Evolutionary conservation across 768 basidiomycete genomes (phyloP).

Genomic region (Rhodotorula graminis): DNA sequence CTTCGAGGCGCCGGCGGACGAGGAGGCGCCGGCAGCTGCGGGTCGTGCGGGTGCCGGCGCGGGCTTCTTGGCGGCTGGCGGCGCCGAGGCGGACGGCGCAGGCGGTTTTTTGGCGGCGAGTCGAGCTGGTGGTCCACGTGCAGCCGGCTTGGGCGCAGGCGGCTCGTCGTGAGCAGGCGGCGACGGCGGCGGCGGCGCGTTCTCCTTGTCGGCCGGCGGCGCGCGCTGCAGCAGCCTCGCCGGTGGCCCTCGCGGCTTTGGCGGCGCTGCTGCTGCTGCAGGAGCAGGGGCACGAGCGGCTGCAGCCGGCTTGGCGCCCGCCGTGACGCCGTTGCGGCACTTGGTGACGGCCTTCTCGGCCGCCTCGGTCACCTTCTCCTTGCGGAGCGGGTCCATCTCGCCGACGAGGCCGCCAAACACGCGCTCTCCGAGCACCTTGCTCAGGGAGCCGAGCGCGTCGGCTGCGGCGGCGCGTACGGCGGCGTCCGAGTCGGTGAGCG

Average conservation of each 20-base stretch:
- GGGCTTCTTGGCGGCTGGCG: slow-evolving; percentile 29
- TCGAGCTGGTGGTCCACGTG: slow-evolving; percentile 9
- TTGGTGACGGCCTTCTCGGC: slow-evolving; percentile 88
- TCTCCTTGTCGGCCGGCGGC: slow-evolving; percentile 2
- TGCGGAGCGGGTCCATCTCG: slow-evolving; percentile 74
- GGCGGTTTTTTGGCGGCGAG: slow-evolving; percentile 55
- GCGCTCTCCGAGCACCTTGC: slow-evolving; percentile 95
- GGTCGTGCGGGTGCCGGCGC: slow-evolving; percentile 42
- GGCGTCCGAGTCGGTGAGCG: slow-evolving; percentile 83
- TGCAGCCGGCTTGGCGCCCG: slow-evolving; percentile 9
- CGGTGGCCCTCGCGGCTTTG: not conserved
- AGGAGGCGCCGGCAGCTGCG: slow-evolving; percentile 21
- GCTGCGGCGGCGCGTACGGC: slow-evolving; percentile 88
- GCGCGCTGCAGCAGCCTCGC: not conserved
- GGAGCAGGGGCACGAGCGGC: slow-evolving; percentile 46
- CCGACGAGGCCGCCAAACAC: slow-evolving; percentile 83
- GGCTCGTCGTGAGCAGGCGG: slow-evolving; percentile 3
- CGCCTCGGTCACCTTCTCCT: slow-evolving; percentile 88
- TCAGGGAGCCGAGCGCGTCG: slow-evolving; percentile 74
- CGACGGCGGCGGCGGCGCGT: not conserved
- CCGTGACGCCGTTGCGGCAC: slow-evolving; percentile 56
- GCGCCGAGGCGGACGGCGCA: slow-evolving; percentile 29
- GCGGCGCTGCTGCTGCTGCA: slow-evolving; percentile 43
- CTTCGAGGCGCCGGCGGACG: slow-evolving; percentile 34
- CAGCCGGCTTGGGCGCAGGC: slow-evolving; percentile 3